Base-by-base conservation (phyloP, 495 filamentous ascomycete genomes). In the Talaromyces adpressus region DNA sequence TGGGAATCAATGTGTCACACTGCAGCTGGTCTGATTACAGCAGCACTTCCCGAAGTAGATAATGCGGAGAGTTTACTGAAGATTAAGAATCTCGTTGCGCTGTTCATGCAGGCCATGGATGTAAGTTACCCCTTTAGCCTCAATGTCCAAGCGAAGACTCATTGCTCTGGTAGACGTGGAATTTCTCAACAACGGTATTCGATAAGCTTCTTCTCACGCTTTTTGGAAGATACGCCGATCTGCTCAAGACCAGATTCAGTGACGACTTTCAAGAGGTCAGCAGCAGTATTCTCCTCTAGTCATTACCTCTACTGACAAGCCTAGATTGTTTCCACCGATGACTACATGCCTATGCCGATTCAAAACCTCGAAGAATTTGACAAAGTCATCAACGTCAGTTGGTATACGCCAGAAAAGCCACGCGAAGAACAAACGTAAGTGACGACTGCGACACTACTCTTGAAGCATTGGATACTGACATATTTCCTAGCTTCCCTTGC, bases 331-430 rank as follows among this genome's bases (percentile, higher is more conserved):
- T 90, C 88, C 11, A 96, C 92, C 12, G 94, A 99, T 72, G 94
- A 99, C 72, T 99, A 98, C 74, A 97, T 98, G 93, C 95, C 95
- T 20, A 98, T 99, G 95, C 87, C 90, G 6, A 95, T 97, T 68
- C 87, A 89, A 64, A 90, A 87, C 25, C 66, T 81, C n/a, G 92
- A 95, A 62, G 92, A 97, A 68, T 97, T 95, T 71, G 90, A 96
- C 65, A 95, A 96, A 68, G 93, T 99, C 25, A 84, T 96, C 66
- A 91, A 89, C 62, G 91, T 97, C 60, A 93, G 86, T 73, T 98
- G 93, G 92, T 97, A 94, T 71, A 87, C 81, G 8, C 92, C 91
- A 51, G 91, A 94, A 11, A 91, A 88, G 62, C 72, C 87, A 51
- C 80, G 82, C 11, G 86, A 92, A 64, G 86, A 95, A 63, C 82